Conservation (phyloP, 225 moss, liverwort and hornwort species). For the Climacium dendroides region DNA sequence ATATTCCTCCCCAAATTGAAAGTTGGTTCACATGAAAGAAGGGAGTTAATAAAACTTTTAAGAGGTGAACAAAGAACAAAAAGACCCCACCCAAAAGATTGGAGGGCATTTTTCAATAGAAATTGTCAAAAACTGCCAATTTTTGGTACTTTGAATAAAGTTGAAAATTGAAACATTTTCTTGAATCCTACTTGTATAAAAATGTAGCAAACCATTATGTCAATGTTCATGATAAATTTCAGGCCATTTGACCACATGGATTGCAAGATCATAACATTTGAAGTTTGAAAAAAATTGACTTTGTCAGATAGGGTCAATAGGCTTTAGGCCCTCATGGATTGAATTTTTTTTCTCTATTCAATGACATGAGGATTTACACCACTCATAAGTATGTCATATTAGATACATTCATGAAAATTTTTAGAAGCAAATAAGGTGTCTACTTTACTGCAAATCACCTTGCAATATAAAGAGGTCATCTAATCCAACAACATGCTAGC, state of each 20-base stretch:
- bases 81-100: not conserved
- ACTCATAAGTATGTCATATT: not conserved
- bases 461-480: no score
- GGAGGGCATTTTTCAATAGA: fast-evolving
- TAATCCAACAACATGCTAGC: no score
- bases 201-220: not conserved
- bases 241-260: no score
- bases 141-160: not conserved
- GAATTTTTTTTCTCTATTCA: not conserved
- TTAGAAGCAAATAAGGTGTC: not conserved
- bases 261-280: no score
- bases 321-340: no score
- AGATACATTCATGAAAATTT: not conserved
- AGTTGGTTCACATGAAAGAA: not conserved
- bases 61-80: not conserved
- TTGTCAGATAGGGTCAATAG: no score
- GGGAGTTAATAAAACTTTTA: no score
- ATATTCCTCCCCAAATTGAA: not conserved
- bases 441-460: fast-evolving
- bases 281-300: no score
- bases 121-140: fast-evolving
- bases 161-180: not conserved
- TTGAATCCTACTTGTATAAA: not conserved
- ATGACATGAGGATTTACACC: not conserved
- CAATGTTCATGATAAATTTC: no score